Percentiles rank a stretch among this genome's conserved stretches.
Evolutionary conservation across 495 filamentous ascomycete genomes (phyloP).

Genomic region (Trichoderma virens): DNA sequence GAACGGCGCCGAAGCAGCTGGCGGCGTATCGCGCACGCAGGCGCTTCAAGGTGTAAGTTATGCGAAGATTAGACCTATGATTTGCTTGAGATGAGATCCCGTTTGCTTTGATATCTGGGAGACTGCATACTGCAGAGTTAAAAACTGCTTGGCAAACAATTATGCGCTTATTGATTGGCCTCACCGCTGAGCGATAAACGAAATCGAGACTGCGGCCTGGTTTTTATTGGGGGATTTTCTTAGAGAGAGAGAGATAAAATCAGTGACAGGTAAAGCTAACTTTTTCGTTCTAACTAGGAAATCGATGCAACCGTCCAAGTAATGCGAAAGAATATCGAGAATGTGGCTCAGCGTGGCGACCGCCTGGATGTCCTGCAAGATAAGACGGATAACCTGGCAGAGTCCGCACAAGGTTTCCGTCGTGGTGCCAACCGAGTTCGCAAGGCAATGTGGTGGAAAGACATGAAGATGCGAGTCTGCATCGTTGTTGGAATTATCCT

Average conservation of each 20-base stretch:
- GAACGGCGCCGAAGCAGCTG: conserved; percentile 40
- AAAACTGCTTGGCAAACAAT: background rate
- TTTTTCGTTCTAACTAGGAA: conserved; percentile 54
- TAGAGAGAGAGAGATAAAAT: background rate
- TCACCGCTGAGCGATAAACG: background rate
- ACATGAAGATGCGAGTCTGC: conserved; percentile 99
- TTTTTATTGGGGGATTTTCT: background rate
- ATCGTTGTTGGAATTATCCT: conserved; percentile 82
- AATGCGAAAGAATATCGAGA: conserved; percentile 93
- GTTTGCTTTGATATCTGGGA: background rate
- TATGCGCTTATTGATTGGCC: background rate
- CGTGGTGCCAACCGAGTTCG: conserved; percentile 90
- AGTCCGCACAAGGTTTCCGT: conserved; percentile 87
- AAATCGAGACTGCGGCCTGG: background rate
- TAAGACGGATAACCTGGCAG: conserved; percentile 90
- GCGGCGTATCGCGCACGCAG: conserved; percentile 45
- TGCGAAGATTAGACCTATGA: background rate
- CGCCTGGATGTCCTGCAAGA: conserved; percentile 84
- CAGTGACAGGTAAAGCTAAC: background rate
- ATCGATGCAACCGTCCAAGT: conserved; percentile 89
- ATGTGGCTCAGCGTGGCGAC: conserved; percentile 84
- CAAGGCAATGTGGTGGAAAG: conserved; percentile 80
- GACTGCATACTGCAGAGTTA: background rate
- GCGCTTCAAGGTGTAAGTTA: conserved; percentile 74
- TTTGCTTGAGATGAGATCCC: background rate